Base-by-base conservation (phyloP, 768 basidiomycete species). In the Leucosporidium creatinivorum region DNA sequence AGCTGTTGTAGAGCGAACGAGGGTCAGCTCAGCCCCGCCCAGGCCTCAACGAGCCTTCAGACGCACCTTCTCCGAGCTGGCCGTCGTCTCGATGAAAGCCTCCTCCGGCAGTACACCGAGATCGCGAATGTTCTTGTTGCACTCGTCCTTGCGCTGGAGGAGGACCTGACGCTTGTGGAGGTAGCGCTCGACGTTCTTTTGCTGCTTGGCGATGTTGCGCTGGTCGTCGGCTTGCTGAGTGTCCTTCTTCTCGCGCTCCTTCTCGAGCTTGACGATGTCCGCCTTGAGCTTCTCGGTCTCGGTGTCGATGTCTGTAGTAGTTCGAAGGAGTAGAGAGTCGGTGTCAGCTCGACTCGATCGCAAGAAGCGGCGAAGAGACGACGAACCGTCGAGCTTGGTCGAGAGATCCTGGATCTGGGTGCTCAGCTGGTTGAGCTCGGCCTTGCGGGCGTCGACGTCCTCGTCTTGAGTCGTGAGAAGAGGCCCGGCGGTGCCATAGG, bases 51-150 rank as follows among this genome's bases (percentile, higher is more conserved):
- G 33, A 61, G 51, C n/a, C 23, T 58, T 3, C 31, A 54, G 31
- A 79, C 87, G 57, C 61, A 93, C 93, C 78, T 86, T 83, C 74
- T 97, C 92, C n/a, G 89, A 83, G 75, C 65, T 33, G 4, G 89
- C 87, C 72, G 90, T 64, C 28, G 62, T 69, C 79, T 97, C 97
- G 76, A 91, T 87, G 74, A 93, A 98, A 0, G 96, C 96, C 78
- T 98, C 94, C 79, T 97, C 93, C 0, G 96, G 96, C 21, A 98
- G 79, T 0, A 97, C 93, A 47, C 96, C 96, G 18, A 99, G 84
- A 74, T 98, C 96, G 58, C 96, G 87, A 70, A 98, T 96, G 77
- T 89, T 93, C 74, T 92, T 85, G 76, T 89, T 94, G 76, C 91
- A 93, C 74, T 97, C 94, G 66, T 97, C 94, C 77, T 91, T 91